Percentiles rank a stretch among this genome's conserved stretches.
Conservation (phyloP, 345 rosid genomes). For the Aethionema arabicum region DNA sequence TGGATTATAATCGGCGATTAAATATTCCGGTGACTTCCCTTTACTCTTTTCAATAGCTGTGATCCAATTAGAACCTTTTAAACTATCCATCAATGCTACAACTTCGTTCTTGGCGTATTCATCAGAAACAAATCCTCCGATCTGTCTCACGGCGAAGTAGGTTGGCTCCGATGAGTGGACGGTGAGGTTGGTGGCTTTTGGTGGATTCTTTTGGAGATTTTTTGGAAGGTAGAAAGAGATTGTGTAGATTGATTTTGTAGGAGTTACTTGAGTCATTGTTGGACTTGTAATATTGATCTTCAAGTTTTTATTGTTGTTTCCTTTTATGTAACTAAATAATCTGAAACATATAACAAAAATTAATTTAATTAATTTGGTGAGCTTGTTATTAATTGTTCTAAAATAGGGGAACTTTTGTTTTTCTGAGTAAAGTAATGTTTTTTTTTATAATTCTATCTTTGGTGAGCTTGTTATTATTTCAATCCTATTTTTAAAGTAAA, state of each 20-base stretch:
- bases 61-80: constrained; percentile 12
- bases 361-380: no score
- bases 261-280: constrained; percentile 24
- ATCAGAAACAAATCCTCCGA: constrained; percentile 17
- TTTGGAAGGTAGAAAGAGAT: constrained; percentile 24
- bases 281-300: constrained; percentile 37
- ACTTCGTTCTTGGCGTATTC: constrained; percentile 11
- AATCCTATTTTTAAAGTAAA: no score
- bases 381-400: no score
- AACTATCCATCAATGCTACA: constrained; percentile 30
- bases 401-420: no score
- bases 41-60: constrained; percentile 18
- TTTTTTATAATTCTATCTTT: no score
- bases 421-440: no score
- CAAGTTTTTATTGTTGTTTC: constrained; percentile 22
- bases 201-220: constrained; percentile 26
- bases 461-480: no score
- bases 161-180: constrained; percentile 21
- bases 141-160: constrained; percentile 28
- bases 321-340: constrained; percentile 32
- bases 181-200: constrained; percentile 13
- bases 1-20: constrained; percentile 23
- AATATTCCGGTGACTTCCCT: constrained; percentile 27
- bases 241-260: constrained; percentile 12
- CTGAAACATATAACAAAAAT: constrained; percentile 4